Evolutionary conservation across 2,329 filamentous ascomycete genomes (phyloP).

Genomic region (Alternaria arborescens): DNA sequence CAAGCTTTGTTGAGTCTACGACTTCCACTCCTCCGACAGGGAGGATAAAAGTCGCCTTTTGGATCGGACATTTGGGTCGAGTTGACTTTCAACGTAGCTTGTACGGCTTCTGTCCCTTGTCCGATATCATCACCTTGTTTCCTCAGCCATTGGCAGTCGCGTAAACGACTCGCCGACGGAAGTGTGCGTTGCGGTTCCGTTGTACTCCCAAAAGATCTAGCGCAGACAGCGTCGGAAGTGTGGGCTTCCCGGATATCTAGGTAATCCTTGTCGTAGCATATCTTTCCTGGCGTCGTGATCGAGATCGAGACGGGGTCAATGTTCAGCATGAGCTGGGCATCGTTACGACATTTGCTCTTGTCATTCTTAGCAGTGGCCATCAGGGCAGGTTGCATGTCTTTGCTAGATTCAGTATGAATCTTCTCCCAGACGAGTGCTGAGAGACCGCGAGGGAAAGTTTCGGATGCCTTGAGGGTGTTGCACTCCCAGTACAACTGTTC

Average conservation of each 20-base stretch:
- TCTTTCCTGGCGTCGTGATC: not conserved
- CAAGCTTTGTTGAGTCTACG: slow-evolving; percentile 12
- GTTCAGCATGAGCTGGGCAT: not conserved
- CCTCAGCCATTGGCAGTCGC: slow-evolving; percentile 32
- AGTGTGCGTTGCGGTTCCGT: slow-evolving; percentile 1
- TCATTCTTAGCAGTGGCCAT: too few species aligned
- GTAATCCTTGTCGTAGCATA: not conserved
- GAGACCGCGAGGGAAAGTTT: slow-evolving; percentile 47
- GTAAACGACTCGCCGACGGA: slow-evolving; percentile 15
- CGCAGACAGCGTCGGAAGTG: not conserved
- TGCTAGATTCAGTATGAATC: slow-evolving; percentile 34
- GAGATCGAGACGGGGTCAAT: not conserved
- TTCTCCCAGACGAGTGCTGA: slow-evolving; percentile 50
- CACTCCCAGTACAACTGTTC: slow-evolving; percentile 52
- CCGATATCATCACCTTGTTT: slow-evolving; percentile 32
- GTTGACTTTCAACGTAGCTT: slow-evolving; percentile 9
- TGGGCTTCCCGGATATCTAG: not conserved
- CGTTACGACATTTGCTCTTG: not conserved
- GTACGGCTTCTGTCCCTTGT: slow-evolving; percentile 25
- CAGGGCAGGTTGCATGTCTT: not conserved
- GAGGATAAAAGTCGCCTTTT: too few species aligned
- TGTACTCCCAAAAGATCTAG: not conserved
- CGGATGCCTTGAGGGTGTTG: slow-evolving; percentile 47
- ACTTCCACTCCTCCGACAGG: not conserved
- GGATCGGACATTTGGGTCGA: too few species aligned